A percentile compares a stretch with the other conserved stretches of the same genome.
phyloP scores from a whole-genome alignment of 108 stramenopile species.

The Pseudonitzschia delicatissima region DNA sequence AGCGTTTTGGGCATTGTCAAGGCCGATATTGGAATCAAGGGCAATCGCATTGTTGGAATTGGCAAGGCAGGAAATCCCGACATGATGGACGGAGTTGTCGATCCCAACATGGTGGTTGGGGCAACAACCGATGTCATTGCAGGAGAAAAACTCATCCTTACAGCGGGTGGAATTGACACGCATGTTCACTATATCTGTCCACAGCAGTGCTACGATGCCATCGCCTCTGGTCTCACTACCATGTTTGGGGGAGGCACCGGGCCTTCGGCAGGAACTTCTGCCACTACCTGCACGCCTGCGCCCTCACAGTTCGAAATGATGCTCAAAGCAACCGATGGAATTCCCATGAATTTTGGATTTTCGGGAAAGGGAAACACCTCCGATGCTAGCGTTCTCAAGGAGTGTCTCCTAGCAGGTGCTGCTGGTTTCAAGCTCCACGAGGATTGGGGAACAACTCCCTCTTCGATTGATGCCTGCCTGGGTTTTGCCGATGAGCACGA shows the following conservation, averaged over 20 bases:
- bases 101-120: conserved; percentile 84
- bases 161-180: conserved; percentile 95
- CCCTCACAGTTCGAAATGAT: conserved; percentile 94
- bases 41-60: conserved; percentile 88
- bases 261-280: conserved; percentile 90
- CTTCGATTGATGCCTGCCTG: conserved; percentile 91
- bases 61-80: conserved; percentile 99
- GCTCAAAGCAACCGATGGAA: conserved; percentile 89
- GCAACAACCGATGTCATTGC: conserved; percentile 97
- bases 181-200: conserved; percentile 98
- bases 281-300: conserved; percentile 96
- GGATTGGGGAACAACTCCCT: conserved; percentile 99
- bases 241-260: conserved; percentile 96
- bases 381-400: conserved; percentile 57
- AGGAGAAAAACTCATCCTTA: conserved; percentile 94
- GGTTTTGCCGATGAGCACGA: conserved; percentile 87
- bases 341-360: conserved; percentile 96
- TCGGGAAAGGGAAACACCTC: conserved; percentile 95
- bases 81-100: conserved; percentile 83
- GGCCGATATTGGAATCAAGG: conserved; percentile 95
- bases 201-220: conserved; percentile 93
- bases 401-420: conserved; percentile 79
- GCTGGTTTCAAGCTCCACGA: conserved; percentile 97
- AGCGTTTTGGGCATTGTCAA: conserved; percentile 76
- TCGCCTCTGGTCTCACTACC: conserved; percentile 92